A percentile compares a stretch with the other conserved stretches of the same genome.
phyloP scores from a whole-genome alignment of 2,329 filamentous ascomycete species.

The Fusarium cyanostomum region DNA sequence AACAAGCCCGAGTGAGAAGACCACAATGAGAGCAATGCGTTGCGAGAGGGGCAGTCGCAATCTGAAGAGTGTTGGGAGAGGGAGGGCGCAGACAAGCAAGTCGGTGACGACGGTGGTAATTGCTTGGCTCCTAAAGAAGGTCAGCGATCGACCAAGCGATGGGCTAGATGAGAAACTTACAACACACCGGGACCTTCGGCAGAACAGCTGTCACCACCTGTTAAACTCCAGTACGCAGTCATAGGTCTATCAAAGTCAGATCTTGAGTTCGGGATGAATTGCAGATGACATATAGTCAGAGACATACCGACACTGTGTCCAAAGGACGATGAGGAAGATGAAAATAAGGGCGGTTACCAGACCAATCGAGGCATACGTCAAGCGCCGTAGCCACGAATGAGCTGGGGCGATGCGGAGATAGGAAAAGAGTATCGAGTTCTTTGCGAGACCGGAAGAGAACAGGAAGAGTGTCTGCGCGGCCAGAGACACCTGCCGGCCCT shows the following conservation, averaged over 20 bases:
- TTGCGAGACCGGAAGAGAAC: constrained; percentile 50
- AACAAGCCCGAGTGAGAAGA: constrained; percentile 51
- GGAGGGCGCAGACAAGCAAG: constrained; percentile 50
- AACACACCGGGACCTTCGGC: constrained; percentile 42
- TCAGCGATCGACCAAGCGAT: neutral
- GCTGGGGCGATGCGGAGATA: constrained; percentile 53
- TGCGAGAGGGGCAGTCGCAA: constrained; percentile 48
- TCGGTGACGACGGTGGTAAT: constrained; percentile 47
- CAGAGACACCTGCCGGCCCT: constrained; percentile 51
- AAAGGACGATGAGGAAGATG: constrained; percentile 49
- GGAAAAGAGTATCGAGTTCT: constrained; percentile 52
- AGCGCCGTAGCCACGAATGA: constrained; percentile 46
- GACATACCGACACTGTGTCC: constrained; percentile 50
- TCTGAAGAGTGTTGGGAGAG: constrained; percentile 48
- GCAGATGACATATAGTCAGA: neutral
- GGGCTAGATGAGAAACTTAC: constrained; percentile 24
- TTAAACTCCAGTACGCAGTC: constrained; percentile 38
- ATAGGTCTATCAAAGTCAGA: constrained; percentile 25
- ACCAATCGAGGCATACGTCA: constrained; percentile 43
- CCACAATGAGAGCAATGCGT: constrained; percentile 47
- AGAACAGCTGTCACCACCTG: constrained; percentile 42
- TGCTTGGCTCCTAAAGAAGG: constrained; percentile 42
- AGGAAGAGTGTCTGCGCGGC: constrained; percentile 53
- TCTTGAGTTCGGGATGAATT: neutral
- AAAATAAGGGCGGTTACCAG: constrained; percentile 43